These are phyloP conservation scores for Fomitopsis pinicola DNA, from an alignment of 1,284 basidiomycete genomes.

Conservation along the genomic window DNA sequence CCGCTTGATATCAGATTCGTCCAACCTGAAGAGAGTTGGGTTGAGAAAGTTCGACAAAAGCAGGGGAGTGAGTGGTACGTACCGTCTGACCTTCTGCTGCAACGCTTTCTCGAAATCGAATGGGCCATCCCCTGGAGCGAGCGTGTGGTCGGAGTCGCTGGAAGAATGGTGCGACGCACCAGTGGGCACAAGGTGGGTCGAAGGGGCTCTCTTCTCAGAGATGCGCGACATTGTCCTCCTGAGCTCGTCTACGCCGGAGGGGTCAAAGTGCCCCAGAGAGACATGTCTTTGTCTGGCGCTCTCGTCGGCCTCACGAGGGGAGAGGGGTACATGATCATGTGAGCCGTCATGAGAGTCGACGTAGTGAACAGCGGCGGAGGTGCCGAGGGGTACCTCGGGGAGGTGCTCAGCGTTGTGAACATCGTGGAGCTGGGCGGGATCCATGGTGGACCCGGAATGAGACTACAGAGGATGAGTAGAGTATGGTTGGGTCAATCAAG, in stretches of 20 bases:
- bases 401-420: constrained; percentile 17
- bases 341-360: not conserved
- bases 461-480: not conserved
- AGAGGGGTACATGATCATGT: not conserved
- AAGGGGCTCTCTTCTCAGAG: not conserved
- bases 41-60: not conserved
- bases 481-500: not conserved
- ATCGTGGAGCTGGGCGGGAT: constrained; percentile 16
- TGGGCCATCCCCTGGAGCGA: constrained; percentile 28
- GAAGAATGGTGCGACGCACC: constrained; percentile 4
- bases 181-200: not conserved
- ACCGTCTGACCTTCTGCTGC: constrained; percentile 35
- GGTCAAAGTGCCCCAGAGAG: constrained; percentile 27
- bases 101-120: constrained; percentile 46
- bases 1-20: constrained; percentile 37
- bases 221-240: constrained; percentile 24
- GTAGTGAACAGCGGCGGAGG: constrained; percentile 16
- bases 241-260: constrained; percentile 27
- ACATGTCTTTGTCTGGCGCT: constrained; percentile 10
- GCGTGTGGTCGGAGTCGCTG: constrained; percentile 18
- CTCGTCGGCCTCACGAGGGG: constrained; percentile 1
- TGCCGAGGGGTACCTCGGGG: constrained; percentile 18
- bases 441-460: constrained; percentile 9
- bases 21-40: constrained; percentile 29
- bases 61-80: constrained; percentile 9